phyloP scores from a whole-genome alignment of 108 stramenopile genomes.

The Cyclotella sp. region DNA sequence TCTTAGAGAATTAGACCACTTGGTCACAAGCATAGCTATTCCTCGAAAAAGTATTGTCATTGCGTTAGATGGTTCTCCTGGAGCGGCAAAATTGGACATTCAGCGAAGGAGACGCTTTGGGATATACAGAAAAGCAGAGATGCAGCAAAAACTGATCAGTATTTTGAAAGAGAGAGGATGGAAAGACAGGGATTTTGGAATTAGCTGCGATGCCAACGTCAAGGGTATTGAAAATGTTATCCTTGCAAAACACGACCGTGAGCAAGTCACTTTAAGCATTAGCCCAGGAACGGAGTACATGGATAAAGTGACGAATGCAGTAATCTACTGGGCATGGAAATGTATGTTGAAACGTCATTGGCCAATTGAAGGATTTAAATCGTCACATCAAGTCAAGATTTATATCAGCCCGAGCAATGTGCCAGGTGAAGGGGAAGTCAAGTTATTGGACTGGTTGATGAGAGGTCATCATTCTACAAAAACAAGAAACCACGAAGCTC shows the following conservation, averaged over 20 bases:
- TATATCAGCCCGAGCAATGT: slow-evolving; percentile 79
- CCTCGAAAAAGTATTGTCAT: slow-evolving; percentile 81
- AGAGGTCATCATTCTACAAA: slow-evolving; percentile 30
- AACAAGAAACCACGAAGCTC: neutral
- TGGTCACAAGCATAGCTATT: slow-evolving; percentile 53
- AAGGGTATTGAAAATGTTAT: slow-evolving; percentile 31
- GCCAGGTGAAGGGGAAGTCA: slow-evolving; percentile 92
- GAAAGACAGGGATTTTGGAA: slow-evolving; percentile 47
- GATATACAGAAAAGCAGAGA: slow-evolving; percentile 52
- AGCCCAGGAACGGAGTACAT: slow-evolving; percentile 85
- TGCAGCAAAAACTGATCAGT: slow-evolving; percentile 51
- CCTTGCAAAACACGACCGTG: slow-evolving; percentile 34
- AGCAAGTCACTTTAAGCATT: slow-evolving; percentile 62
- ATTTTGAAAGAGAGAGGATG: slow-evolving; percentile 47
- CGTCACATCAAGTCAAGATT: slow-evolving; percentile 49
- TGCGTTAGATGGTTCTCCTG: slow-evolving; percentile 85
- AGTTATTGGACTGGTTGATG: slow-evolving; percentile 85
- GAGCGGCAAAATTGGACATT: slow-evolving; percentile 85
- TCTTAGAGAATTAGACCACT: slow-evolving; percentile 72
- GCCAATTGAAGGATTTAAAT: slow-evolving; percentile 11
- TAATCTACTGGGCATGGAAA: slow-evolving; percentile 91
- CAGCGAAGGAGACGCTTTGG: slow-evolving; percentile 70
- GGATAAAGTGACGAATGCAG: slow-evolving; percentile 67
- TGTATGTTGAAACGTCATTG: slow-evolving; percentile 45
- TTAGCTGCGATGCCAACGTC: neutral